These are phyloP conservation scores for Phtheirospermum japonicum DNA, from an alignment of 257 asterid genomes.

Conservation along the genomic window DNA sequence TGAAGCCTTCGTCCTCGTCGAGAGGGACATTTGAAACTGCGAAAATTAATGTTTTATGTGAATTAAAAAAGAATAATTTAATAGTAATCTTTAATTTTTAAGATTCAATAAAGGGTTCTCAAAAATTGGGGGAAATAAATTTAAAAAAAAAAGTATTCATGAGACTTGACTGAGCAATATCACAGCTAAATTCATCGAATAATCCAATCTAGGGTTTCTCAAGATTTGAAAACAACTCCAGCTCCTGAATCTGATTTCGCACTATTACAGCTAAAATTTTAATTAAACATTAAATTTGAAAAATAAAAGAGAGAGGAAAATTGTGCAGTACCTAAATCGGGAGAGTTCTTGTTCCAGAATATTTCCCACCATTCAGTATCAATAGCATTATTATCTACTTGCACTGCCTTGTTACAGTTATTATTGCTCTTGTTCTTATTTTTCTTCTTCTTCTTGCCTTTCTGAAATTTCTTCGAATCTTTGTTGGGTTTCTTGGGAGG, in stretches of 20 bases:
- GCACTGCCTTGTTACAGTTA: conserved; percentile 26
- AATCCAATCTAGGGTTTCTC: not conserved
- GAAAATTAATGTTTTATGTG: conserved; percentile 6
- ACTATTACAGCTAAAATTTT: conserved; percentile 9
- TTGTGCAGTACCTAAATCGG: conserved; percentile 39
- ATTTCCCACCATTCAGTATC: conserved; percentile 94
- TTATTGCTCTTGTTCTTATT: conserved; percentile 37
- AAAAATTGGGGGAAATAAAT: not conserved
- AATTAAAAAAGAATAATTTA: too few relatives aligned
- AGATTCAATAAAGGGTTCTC: conserved; percentile 9
- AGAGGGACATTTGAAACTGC: conserved; percentile 50
- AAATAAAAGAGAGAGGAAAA: not conserved
- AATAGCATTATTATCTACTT: conserved; percentile 56
- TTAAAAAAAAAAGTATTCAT: not conserved
- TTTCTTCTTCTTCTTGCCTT: conserved; percentile 46
- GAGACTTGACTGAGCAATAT: not conserved
- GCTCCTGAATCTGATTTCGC: not conserved
- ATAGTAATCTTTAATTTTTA: not conserved
- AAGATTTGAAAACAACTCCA: conserved; percentile 2
- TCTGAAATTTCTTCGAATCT: conserved; percentile 51
- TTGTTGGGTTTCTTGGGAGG: conserved; percentile 65
- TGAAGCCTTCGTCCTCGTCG: conserved; percentile 81
- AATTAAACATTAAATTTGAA: not conserved
- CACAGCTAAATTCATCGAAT: conserved; percentile 13
- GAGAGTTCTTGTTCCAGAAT: conserved; percentile 74